Percentiles rank a stretch among this genome's conserved stretches.
phyloP scores from a whole-genome alignment of 2,329 filamentous ascomycete genomes.

The Whalleya microplaca region DNA sequence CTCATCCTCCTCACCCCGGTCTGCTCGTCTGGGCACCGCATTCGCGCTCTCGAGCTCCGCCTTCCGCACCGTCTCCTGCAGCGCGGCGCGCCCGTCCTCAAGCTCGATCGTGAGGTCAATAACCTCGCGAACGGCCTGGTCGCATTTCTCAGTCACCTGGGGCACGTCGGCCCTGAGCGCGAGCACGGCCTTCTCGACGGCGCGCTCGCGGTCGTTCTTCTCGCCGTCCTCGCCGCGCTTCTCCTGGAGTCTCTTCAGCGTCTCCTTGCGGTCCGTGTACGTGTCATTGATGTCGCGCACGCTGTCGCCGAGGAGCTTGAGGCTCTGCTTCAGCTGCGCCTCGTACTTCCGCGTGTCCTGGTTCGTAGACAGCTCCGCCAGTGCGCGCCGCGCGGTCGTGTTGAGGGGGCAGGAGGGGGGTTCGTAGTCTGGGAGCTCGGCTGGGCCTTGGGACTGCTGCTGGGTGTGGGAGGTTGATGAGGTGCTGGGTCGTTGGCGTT shows the following conservation, averaged over 20 bases:
- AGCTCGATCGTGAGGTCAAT: conserved; percentile 55
- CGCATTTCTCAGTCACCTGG: conserved; percentile 48
- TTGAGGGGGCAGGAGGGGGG: conserved; percentile 51
- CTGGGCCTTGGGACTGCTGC: conserved; percentile 12
- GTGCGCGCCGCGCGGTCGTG: conserved; percentile 41
- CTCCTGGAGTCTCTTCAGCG: conserved; percentile 39
- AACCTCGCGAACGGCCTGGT: conserved; percentile 50
- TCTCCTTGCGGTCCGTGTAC: conserved; percentile 40
- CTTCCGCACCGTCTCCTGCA: conserved; percentile 43
- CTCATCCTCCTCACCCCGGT: conserved; percentile 26
- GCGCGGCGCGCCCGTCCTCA: conserved; percentile 48
- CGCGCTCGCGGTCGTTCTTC: conserved; percentile 42
- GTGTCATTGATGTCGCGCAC: conserved; percentile 56
- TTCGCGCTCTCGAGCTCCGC: conserved; percentile 28
- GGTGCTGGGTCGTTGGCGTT: conserved; percentile 13
- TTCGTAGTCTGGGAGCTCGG: conserved; percentile 54
- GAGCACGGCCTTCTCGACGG: conserved; percentile 44
- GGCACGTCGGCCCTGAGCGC: conserved; percentile 46
- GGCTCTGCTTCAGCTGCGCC: conserved; percentile 49
- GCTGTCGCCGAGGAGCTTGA: conserved; percentile 47
- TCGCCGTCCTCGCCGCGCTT: conserved; percentile 41
- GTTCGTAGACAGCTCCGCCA: conserved; percentile 48
- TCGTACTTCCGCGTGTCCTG: conserved; percentile 48
- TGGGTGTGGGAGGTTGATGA: conserved; percentile 10
- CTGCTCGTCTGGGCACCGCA: conserved; percentile 15